Evolutionary conservation across 495 filamentous ascomycete species (phyloP).

Genomic region (Penicillium robsamsonii): DNA sequence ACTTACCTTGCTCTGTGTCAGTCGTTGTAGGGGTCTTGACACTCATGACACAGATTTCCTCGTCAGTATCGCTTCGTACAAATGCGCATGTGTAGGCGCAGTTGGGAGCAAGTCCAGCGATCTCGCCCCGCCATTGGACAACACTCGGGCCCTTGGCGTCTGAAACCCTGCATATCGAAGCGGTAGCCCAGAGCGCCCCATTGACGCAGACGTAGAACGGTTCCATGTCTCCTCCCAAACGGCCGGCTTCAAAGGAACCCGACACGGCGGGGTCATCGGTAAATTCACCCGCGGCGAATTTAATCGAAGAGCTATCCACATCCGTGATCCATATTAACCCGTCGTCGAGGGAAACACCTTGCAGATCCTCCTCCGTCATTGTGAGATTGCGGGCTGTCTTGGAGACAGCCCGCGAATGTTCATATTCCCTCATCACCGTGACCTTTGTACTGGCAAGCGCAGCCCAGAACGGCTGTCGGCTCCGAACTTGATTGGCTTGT

Average conservation of each 20-base stretch:
- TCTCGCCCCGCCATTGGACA: slow-evolving; percentile 72
- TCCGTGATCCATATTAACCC: slow-evolving; percentile 85
- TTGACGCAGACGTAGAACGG: slow-evolving; percentile 90
- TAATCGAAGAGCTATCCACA: slow-evolving; percentile 76
- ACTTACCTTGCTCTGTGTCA: slow-evolving; percentile 61
- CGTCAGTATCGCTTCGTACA: slow-evolving; percentile 67
- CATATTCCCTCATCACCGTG: slow-evolving; percentile 88
- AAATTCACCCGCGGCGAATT: slow-evolving; percentile 75
- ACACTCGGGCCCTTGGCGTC: slow-evolving; percentile 51
- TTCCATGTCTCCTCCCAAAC: slow-evolving; percentile 52
- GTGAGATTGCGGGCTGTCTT: slow-evolving; percentile 63
- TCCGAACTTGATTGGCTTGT: slow-evolving; percentile 84
- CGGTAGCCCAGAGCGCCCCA: slow-evolving; percentile 83
- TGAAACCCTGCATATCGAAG: slow-evolving; percentile 58
- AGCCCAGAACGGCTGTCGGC: slow-evolving; percentile 90
- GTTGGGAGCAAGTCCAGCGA: slow-evolving; percentile 81
- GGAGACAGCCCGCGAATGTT: slow-evolving; percentile 75
- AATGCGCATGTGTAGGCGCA: slow-evolving; percentile 87
- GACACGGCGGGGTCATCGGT: slow-evolving; percentile 40
- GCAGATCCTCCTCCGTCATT: slow-evolving; percentile 80
- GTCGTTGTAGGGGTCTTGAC: slow-evolving; percentile 75
- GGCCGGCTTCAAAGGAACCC: slow-evolving; percentile 34
- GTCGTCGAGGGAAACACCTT: slow-evolving; percentile 75
- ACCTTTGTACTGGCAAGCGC: slow-evolving; percentile 92
- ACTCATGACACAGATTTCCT: slow-evolving; percentile 72